These are phyloP conservation scores for Globisporangium radiosum DNA, from an alignment of 352 stramenopile genomes.

Conservation along the genomic window DNA sequence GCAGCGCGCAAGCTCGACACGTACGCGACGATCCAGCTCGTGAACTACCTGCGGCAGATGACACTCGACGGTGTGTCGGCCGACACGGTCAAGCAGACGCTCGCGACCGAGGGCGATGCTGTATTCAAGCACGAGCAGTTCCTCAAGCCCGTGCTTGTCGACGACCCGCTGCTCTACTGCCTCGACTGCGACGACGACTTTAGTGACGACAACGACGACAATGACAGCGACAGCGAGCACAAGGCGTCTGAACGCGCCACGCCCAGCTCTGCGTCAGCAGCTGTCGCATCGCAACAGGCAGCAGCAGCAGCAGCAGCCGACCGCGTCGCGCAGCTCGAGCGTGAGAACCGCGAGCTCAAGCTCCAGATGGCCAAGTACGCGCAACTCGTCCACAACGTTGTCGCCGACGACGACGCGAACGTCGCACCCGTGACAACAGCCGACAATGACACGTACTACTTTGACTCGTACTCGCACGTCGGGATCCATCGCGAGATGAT, in stretches of 20 bases:
- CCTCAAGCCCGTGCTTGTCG: constrained; percentile 64
- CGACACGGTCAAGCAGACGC: constrained; percentile 36
- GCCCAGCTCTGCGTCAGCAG: neutral
- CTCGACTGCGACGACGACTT: constrained; percentile 61
- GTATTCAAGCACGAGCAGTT: constrained; percentile 66
- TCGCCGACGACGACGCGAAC: constrained; percentile 47
- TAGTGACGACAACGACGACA: constrained; percentile 37
- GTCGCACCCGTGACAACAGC: constrained; percentile 21
- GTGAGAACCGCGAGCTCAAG: constrained; percentile 71
- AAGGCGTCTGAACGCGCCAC: constrained; percentile 26
- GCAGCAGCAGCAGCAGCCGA: constrained; percentile 1
- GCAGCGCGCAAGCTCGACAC: constrained; percentile 49
- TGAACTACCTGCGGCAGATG: constrained; percentile 67
- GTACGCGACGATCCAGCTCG: constrained; percentile 72
- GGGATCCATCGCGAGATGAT: constrained; percentile 97
- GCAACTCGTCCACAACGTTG: constrained; percentile 58
- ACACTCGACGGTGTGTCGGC: constrained; percentile 28
- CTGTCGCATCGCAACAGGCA: neutral
- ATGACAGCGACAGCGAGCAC: constrained; percentile 20
- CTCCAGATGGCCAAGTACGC: constrained; percentile 69
- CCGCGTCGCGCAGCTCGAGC: constrained; percentile 33
- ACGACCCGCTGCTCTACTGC: constrained; percentile 81
- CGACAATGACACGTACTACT: constrained; percentile 94
- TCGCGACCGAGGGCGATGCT: constrained; percentile 32
- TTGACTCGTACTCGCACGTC: constrained; percentile 98